phyloP scores from a whole-genome alignment of 306 rosid species.

The Sechiopsis laciniata region DNA sequence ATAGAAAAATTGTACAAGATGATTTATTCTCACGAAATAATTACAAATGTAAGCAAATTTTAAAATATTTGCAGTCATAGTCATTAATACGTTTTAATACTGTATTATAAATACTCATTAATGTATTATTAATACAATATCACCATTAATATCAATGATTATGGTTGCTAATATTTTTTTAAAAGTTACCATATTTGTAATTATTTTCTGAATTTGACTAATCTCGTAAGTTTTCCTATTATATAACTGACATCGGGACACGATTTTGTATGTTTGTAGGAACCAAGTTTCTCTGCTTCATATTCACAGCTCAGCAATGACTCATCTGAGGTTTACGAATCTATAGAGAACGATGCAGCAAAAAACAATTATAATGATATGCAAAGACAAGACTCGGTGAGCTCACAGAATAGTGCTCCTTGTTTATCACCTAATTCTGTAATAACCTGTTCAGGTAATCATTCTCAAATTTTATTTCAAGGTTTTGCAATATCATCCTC shows the following conservation, averaged over 20 bases:
- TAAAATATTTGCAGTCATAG: too few species aligned
- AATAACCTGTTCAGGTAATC: constrained; percentile 31
- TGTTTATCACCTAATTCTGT: constrained; percentile 34
- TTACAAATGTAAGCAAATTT: too few species aligned
- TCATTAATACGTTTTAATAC: too few species aligned
- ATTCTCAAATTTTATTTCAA: constrained; percentile 24
- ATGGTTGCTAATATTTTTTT: too few species aligned
- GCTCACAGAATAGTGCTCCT: constrained; percentile 30
- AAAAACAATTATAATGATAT: constrained; percentile 28
- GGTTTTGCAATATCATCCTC: constrained; percentile 29
- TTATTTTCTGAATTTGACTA: too few species aligned
- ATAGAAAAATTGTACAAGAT: too few species aligned
- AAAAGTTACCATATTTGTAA: too few species aligned
- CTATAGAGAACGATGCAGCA: constrained; percentile 27
- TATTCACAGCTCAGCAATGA: constrained; percentile 40
- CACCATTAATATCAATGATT: too few species aligned
- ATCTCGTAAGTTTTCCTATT: too few species aligned
- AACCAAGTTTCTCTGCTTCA: constrained; percentile 40
- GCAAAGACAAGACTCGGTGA: constrained; percentile 35
- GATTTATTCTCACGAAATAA: too few species aligned
- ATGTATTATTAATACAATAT: too few species aligned
- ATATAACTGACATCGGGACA: constrained; percentile 4
- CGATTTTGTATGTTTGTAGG: constrained; percentile 28
- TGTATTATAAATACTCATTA: too few species aligned
- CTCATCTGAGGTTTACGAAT: constrained; percentile 32